A percentile compares a stretch with the other conserved stretches of the same genome.
Conservation (phyloP, 371 early-diverging fungal genomes). For the Mucor indicus region DNA sequence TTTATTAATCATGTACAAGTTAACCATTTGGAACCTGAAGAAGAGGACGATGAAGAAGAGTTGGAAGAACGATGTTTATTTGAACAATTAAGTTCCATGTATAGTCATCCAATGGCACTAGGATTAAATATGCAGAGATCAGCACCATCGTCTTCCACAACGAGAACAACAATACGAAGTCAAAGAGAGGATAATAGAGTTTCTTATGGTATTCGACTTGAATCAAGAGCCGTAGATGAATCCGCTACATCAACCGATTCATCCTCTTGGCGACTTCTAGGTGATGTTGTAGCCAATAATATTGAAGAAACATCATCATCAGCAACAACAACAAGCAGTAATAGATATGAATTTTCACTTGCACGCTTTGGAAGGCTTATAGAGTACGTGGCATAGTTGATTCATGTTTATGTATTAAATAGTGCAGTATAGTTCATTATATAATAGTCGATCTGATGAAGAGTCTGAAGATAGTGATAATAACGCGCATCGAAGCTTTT, state of each 20-base stretch:
- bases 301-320: not conserved
- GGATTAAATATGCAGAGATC: not conserved
- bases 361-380: slow-evolving; percentile 4
- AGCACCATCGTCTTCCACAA: not conserved
- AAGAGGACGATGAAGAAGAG: slow-evolving; percentile 1
- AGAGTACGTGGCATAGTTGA: too few species aligned
- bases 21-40: slow-evolving; percentile 1
- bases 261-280: too few species aligned
- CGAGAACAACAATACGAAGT: not conserved
- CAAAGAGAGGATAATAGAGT: not conserved
- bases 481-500: slow-evolving; percentile 2
- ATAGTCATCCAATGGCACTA: slow-evolving; percentile 5
- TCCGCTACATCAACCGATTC: too few species aligned
- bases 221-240: not conserved
- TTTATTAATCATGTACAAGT: not conserved
- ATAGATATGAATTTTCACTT: slow-evolving; percentile 3
- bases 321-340: not conserved
- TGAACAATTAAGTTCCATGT: slow-evolving; percentile 6
- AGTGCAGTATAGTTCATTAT: not conserved
- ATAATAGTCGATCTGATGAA: slow-evolving; percentile 4
- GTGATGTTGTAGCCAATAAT: too few species aligned
- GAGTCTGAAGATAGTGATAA: slow-evolving; percentile 8
- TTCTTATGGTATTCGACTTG: slow-evolving; percentile 2
- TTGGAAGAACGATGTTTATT: slow-evolving; percentile 12
- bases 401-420: too few species aligned